Conservation (phyloP, 1,284 basidiomycete genomes). For the Ceratobasidium sp. region DNA sequence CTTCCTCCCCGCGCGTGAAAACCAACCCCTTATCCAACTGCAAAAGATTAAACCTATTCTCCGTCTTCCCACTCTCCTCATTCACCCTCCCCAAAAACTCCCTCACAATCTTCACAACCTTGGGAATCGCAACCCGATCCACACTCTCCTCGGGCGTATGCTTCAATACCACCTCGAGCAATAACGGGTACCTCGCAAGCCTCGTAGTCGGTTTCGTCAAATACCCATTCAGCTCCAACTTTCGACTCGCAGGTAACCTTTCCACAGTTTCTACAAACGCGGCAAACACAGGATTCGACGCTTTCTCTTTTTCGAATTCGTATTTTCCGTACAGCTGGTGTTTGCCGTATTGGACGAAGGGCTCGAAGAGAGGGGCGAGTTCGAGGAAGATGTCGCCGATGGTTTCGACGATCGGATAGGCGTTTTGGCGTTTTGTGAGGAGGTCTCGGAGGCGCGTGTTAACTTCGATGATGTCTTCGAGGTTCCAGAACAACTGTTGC, state of each 20-base stretch:
- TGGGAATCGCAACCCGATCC: slow-evolving; percentile 85
- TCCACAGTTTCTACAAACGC: slow-evolving; percentile 96
- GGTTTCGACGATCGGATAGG: slow-evolving; percentile 90
- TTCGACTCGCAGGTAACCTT: slow-evolving; percentile 93
- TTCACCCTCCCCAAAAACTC: slow-evolving; percentile 93
- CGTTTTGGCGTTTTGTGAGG: slow-evolving; percentile 96
- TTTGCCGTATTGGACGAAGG: slow-evolving; percentile 95
- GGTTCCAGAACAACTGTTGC: slow-evolving; percentile 98
- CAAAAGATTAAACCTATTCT: slow-evolving; percentile 92
- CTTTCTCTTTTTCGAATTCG: slow-evolving; percentile 99
- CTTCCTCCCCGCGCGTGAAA: slow-evolving; percentile 87
- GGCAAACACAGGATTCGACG: slow-evolving; percentile 91
- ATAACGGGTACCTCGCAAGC: slow-evolving; percentile 93
- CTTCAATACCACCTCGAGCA: slow-evolving; percentile 94
- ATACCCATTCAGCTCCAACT: slow-evolving; percentile 98
- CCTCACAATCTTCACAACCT: slow-evolving; percentile 84
- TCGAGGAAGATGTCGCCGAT: slow-evolving; percentile 96
- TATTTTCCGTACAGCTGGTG: slow-evolving; percentile 99
- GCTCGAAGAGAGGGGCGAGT: slow-evolving; percentile 87
- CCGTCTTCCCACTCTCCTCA: slow-evolving; percentile 89
- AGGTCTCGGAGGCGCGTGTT: slow-evolving; percentile 92
- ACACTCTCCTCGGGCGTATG: slow-evolving; percentile 92
- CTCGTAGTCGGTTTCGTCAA: slow-evolving; percentile 98
- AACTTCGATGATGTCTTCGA: slow-evolving; percentile 93
- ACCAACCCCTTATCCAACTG: slow-evolving; percentile 91